Base-by-base conservation (phyloP, 2,329 filamentous ascomycete species). In the Calonectria pseudoreteaudii region DNA sequence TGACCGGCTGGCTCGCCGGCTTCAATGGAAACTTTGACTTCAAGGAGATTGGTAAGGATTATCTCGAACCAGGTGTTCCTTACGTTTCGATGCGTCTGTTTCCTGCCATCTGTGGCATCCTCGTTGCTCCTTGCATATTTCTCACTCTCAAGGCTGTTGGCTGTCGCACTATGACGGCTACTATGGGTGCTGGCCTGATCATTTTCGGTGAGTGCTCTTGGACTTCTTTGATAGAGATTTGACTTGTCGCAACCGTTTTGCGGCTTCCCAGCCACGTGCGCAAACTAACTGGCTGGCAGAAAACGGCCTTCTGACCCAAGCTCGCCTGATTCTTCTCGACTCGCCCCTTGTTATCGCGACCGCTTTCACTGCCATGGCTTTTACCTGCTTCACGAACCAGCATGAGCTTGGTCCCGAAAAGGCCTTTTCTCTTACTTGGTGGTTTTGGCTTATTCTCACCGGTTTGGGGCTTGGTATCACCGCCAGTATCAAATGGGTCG, bases 31-130 rank as follows among this genome's bases (percentile, higher is more conserved):
- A 95, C 76, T 99, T 99, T 84, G 97, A 98, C 85, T 99, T 99
- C 89, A 99, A 98, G 89, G 96, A 99, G 80, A 99, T 99, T 86
- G 97, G 97, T 85, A 98, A 98, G 88, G 97, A 99, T 85, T 99
- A 99, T 84, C 84, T 98, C 76, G 97, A 98, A 86, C 95, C 97
- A 4, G 92, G 93, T 68, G 97, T 99, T 69, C 97, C 97, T 53
- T 99, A 99, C 86, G 97, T 99, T 70, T 94, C 97, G 70, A 99
- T 99, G 97, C 94, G 97, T 84, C 86, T 98, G 86, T 92, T 98
- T 78, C 96, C 97, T 49, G 97, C 97, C 70, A 87, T 98, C 77
- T 93, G 95, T 80, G 97, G 97, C 83, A 93, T 98, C 73, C 86
- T 97, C 70, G 91, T 98, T 47, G 95, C 97, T 67, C 96, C 97